Evolutionary conservation across 2,329 filamentous ascomycete genomes (phyloP).

Genomic region (Colletotrichum phormii): DNA sequence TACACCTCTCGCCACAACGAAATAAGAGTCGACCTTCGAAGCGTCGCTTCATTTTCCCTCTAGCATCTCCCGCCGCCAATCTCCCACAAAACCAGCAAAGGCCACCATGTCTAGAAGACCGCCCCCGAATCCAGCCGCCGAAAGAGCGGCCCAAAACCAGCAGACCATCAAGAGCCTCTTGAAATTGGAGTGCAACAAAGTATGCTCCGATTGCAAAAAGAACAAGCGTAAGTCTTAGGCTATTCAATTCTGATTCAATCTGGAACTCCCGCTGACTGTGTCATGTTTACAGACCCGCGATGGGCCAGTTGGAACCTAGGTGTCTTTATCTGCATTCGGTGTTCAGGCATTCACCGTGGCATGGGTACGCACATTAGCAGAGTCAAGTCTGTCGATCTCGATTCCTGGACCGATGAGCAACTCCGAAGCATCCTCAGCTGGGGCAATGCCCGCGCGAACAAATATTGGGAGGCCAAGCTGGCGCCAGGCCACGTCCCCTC

Average conservation of each 20-base stretch:
- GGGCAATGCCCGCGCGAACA: constrained; percentile 97
- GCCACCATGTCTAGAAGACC: constrained; percentile 80
- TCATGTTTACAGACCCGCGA: constrained; percentile 77
- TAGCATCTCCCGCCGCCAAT: background rate
- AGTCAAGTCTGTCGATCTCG: constrained; percentile 97
- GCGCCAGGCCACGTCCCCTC: constrained; percentile 91
- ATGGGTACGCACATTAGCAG: constrained; percentile 99
- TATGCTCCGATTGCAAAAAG: constrained; percentile 97
- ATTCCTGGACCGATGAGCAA: constrained; percentile 99
- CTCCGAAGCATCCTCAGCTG: constrained; percentile 92
- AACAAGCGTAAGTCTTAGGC: constrained; percentile 86
- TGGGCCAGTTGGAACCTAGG: constrained; percentile 99
- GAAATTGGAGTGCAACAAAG: constrained; percentile 95
- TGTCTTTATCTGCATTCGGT: constrained; percentile 97
- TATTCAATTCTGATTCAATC: background rate
- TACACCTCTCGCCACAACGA: background rate
- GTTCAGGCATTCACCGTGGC: constrained; percentile 96
- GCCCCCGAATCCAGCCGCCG: constrained; percentile 80
- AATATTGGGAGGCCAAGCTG: constrained; percentile 98
- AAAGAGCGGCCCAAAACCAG: constrained; percentile 92
- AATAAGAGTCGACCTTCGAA: background rate
- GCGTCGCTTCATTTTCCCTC: background rate
- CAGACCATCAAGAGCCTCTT: constrained; percentile 93
- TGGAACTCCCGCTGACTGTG: constrained; percentile 20
- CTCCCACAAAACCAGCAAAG: constrained; percentile 16